These are phyloP conservation scores for Tuber brumale DNA, from an alignment of 495 filamentous ascomycete genomes.

Conservation along the genomic window DNA sequence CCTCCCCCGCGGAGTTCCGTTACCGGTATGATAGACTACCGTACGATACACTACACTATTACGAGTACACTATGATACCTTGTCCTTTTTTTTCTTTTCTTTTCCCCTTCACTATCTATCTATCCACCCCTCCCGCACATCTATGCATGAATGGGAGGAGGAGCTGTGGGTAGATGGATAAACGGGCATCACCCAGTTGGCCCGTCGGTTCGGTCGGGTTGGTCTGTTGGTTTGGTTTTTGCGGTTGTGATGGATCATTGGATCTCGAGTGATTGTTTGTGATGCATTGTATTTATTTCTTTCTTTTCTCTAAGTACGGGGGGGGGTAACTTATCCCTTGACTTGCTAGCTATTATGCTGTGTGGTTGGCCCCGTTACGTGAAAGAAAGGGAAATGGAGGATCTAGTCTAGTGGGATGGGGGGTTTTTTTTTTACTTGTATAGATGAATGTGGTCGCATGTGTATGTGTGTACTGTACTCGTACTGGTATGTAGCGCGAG, in stretches of 20 bases:
- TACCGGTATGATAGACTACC: neutral
- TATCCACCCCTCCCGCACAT: neutral
- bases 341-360: neutral
- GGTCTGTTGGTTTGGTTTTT: neutral
- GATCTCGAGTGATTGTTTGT: neutral
- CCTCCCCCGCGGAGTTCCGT: neutral
- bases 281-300: neutral
- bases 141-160: neutral
- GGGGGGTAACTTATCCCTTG: too few species aligned
- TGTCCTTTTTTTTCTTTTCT: neutral
- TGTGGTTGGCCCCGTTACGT: neutral
- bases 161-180: neutral
- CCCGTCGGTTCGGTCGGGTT: neutral
- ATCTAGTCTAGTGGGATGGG: neutral
- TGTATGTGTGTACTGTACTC: neutral
- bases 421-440: neutral
- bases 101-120: neutral
- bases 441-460: neutral
- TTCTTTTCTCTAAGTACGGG: too few species aligned
- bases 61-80: neutral
- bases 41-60: too few species aligned
- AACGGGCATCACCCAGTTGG: neutral
- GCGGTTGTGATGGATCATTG: neutral
- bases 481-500: neutral
- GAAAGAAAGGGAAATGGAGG: neutral